Percentiles rank a stretch among this genome's conserved stretches.
These are phyloP conservation scores for Cordyceps javanica DNA, from an alignment of 2,329 filamentous ascomycete genomes.

Conservation along the genomic window DNA sequence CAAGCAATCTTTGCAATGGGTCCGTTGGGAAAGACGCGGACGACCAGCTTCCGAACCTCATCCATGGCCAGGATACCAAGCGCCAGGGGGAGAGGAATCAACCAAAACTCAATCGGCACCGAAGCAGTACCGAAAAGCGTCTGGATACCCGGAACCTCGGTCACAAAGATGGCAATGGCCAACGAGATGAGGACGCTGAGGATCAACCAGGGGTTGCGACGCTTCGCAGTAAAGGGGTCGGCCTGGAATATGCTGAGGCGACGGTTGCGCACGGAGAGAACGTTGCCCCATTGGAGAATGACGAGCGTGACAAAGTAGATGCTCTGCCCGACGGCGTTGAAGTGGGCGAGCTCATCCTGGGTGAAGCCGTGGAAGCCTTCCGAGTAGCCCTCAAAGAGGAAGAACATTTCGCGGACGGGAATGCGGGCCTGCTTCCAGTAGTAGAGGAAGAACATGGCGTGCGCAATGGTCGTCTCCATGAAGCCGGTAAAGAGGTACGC, in stretches of 20 bases:
- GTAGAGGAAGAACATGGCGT: conserved; percentile 50
- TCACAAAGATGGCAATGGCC: conserved; percentile 47
- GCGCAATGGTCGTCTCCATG: conserved; percentile 43
- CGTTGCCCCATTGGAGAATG: conserved; percentile 48
- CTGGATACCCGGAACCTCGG: conserved; percentile 44
- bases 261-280: conserved; percentile 45
- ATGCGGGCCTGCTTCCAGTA: conserved; percentile 42
- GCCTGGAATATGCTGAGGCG: conserved; percentile 46
- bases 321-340: conserved; percentile 44
- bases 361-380: conserved; percentile 45
- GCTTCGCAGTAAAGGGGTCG: conserved; percentile 38
- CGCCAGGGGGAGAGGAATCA: conserved; percentile 44
- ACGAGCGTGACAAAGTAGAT: conserved; percentile 51
- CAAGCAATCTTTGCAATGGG: conserved; percentile 42
- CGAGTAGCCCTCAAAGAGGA: conserved; percentile 42
- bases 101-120: conserved; percentile 46
- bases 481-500: conserved; percentile 46
- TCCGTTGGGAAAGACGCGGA: conserved; percentile 39
- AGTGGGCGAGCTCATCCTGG: conserved; percentile 35
- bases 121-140: conserved; percentile 40
- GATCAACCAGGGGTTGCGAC: conserved; percentile 45
- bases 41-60: conserved; percentile 45
- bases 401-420: conserved; percentile 40
- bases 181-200: conserved; percentile 40
- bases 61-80: conserved; percentile 45